Percentiles rank a stretch among this genome's conserved stretches.
Conservation (phyloP, 495 filamentous ascomycete genomes). For the Trichoderma parareesei region DNA sequence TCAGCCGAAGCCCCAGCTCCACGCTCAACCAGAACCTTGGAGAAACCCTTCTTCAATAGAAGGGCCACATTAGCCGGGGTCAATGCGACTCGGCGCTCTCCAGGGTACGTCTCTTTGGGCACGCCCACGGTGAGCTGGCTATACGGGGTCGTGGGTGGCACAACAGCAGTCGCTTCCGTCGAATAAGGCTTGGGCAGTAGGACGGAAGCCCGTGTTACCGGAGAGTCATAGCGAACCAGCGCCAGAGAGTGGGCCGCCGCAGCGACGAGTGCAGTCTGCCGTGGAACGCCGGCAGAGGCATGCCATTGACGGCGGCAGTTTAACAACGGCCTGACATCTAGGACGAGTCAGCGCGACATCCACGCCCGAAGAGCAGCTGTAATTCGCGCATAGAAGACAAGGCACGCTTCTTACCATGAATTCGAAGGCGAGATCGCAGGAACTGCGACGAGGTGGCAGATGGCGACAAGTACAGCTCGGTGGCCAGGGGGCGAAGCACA, state of each 20-base stretch:
- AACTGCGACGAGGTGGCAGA: neutral
- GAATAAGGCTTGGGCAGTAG: constrained; percentile 19
- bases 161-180: constrained; percentile 27
- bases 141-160: constrained; percentile 53
- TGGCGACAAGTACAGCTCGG: constrained; percentile 8
- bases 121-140: constrained; percentile 59
- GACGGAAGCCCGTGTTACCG: constrained; percentile 16
- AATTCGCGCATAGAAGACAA: neutral
- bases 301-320: constrained; percentile 27
- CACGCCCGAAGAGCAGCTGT: too few relatives aligned
- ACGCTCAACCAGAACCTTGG: constrained; percentile 61
- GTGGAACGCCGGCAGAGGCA: constrained; percentile 17
- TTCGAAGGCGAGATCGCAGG: neutral
- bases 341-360: neutral
- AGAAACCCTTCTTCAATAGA: constrained; percentile 71
- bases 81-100: constrained; percentile 71
- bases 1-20: constrained; percentile 68
- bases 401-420: neutral
- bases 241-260: constrained; percentile 19
- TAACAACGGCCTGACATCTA: constrained; percentile 3
- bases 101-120: constrained; percentile 58
- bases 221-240: constrained; percentile 28
- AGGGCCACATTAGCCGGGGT: constrained; percentile 71
- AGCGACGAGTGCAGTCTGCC: constrained; percentile 7
- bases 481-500: constrained; percentile 8